phyloP scores from a whole-genome alignment of 1,139 yeast genomes.

The Pichia sp. region DNA sequence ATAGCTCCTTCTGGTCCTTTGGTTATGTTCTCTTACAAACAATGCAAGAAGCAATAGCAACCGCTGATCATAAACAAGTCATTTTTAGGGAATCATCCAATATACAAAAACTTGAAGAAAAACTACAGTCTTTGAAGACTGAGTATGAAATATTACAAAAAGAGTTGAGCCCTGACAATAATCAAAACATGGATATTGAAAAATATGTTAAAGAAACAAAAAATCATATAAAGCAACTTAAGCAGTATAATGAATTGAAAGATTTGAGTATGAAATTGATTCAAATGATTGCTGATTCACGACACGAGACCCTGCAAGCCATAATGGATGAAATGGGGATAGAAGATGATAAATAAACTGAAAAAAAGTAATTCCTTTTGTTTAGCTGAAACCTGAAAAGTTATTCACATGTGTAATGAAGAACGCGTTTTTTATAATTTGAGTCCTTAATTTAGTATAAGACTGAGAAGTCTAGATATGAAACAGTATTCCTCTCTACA shows the following conservation, averaged over 20 bases:
- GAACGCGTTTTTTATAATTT: too few species aligned
- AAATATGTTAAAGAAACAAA: slow-evolving; percentile 23
- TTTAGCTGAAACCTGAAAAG: too few species aligned
- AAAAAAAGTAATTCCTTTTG: too few species aligned
- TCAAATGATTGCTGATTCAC: slow-evolving; percentile 44
- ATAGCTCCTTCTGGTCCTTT: too few species aligned
- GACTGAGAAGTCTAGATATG: too few species aligned
- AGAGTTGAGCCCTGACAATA: neutral
- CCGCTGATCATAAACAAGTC: too few species aligned
- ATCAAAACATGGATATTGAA: neutral
- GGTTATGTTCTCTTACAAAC: too few species aligned
- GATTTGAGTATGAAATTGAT: slow-evolving; percentile 45
- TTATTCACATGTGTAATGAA: too few species aligned
- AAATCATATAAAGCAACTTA: slow-evolving; percentile 27
- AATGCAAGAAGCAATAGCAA: too few species aligned
- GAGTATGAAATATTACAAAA: slow-evolving; percentile 4
- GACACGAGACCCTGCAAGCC: slow-evolving; percentile 36
- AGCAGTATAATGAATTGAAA: slow-evolving; percentile 40
- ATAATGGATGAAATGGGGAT: slow-evolving; percentile 33
- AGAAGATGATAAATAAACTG: slow-evolving; percentile 9
- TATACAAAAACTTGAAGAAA: neutral
- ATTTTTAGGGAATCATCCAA: too few species aligned
- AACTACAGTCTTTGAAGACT: slow-evolving; percentile 2
- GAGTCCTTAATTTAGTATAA: too few species aligned
- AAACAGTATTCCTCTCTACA: too few species aligned